Percentiles rank a stretch among this genome's conserved stretches.
Evolutionary conservation across 768 basidiomycete genomes (phyloP).

Genomic region (Macrocybe gigantea): DNA sequence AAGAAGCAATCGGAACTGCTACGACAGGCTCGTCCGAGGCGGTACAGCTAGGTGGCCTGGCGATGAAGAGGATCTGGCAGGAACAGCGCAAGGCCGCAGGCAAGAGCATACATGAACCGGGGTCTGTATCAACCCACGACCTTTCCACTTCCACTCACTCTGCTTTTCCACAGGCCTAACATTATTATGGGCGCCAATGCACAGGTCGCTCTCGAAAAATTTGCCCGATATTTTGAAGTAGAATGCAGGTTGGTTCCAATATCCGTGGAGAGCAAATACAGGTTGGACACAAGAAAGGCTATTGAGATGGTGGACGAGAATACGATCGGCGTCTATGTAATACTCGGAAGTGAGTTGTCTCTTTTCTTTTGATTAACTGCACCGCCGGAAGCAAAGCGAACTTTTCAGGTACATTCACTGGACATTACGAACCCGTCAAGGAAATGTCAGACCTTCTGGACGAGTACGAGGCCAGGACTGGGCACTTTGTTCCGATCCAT

Average conservation of each 20-base stretch:
- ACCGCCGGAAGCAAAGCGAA: conserved; percentile 45
- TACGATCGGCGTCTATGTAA: conserved; percentile 64
- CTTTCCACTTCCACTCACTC: not conserved
- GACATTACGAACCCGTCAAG: conserved; percentile 75
- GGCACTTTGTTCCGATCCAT: conserved; percentile 59
- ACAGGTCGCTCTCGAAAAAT: conserved; percentile 68
- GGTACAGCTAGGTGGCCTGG: conserved; percentile 68
- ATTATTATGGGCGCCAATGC: conserved; percentile 69
- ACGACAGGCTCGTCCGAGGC: conserved; percentile 72
- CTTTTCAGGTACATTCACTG: conserved; percentile 50
- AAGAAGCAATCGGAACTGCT: conserved; percentile 64
- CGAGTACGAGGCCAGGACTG: conserved; percentile 56
- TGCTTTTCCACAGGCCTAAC: conserved; percentile 39
- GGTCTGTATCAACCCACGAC: conserved; percentile 28
- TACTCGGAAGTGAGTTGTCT: conserved; percentile 29
- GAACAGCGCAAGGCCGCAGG: conserved; percentile 57
- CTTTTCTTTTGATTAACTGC: conserved; percentile 15
- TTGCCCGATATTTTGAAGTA: conserved; percentile 67
- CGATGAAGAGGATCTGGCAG: conserved; percentile 73
- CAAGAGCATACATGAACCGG: conserved; percentile 73
- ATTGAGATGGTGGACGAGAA: conserved; percentile 70
- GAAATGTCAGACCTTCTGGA: conserved; percentile 76
- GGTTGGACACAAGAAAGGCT: conserved; percentile 55
- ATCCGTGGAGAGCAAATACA: conserved; percentile 43
- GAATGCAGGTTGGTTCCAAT: conserved; percentile 53